Conservation (phyloP, 345 rosid species). For the Pistacia integerrima region DNA sequence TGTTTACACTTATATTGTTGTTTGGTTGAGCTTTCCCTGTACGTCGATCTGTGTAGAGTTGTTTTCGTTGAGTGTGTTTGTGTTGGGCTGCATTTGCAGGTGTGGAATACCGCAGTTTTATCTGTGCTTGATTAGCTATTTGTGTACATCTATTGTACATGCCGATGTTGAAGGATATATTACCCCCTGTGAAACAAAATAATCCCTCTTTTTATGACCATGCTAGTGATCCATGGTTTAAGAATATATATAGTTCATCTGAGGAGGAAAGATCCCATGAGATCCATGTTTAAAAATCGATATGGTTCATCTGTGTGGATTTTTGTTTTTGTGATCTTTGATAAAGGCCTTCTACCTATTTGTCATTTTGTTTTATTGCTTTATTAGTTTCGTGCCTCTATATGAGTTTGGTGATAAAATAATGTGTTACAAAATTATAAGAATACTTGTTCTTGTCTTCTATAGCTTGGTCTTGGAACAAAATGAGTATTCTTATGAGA, state of each 20-base stretch:
- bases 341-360: not conserved
- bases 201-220: conserved; percentile 68
- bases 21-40: not conserved
- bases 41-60: not conserved
- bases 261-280: conserved; percentile 44
- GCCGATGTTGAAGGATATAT: conserved; percentile 62
- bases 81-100: conserved; percentile 10
- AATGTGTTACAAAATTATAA: not conserved
- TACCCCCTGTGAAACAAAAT: conserved; percentile 72
- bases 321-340: conserved; percentile 11
- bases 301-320: not conserved
- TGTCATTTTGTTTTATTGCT: not conserved
- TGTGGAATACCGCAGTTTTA: not conserved
- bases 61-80: not conserved
- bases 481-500: too few relatives aligned
- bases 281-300: not conserved
- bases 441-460: not conserved
- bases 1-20: not conserved
- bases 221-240: conserved; percentile 92
- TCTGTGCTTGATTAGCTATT: not conserved
- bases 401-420: not conserved
- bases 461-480: too few relatives aligned
- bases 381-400: not conserved
- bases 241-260: conserved; percentile 55
- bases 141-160: conserved; percentile 18